phyloP scores from a whole-genome alignment of 805 yeast genomes.

The Candida succiphila region DNA sequence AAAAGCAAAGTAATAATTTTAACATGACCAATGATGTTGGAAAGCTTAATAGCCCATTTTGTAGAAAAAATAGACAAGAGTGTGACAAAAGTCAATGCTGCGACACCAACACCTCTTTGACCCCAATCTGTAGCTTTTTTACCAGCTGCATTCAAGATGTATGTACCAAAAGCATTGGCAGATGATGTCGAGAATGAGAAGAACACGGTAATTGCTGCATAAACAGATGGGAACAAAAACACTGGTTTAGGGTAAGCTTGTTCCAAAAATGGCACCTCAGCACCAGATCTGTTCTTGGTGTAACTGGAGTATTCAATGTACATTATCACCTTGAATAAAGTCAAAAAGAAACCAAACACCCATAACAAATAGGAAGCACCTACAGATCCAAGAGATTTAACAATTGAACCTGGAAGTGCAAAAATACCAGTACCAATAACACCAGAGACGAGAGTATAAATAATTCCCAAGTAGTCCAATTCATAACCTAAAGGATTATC shows the following conservation, averaged over 20 bases:
- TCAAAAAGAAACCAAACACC: too few relatives aligned
- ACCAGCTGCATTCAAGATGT: conserved; percentile 66
- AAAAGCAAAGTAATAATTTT: conserved; percentile 63
- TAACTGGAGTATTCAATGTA: too few relatives aligned
- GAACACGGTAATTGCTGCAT: conserved; percentile 62
- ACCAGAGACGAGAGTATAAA: conserved; percentile 57
- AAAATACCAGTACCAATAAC: conserved; percentile 74
- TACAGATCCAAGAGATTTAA: conserved; percentile 32
- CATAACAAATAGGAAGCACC: conserved; percentile 32
- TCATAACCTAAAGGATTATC: conserved; percentile 22
- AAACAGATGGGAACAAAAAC: conserved; percentile 55
- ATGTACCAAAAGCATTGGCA: conserved; percentile 72
- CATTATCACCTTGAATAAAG: too few relatives aligned
- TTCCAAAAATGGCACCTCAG: conserved; percentile 76
- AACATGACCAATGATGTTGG: conserved; percentile 58
- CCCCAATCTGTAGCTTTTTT: conserved; percentile 64
- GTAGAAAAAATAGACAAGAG: conserved; percentile 51
- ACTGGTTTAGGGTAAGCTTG: conserved; percentile 59
- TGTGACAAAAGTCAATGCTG: conserved; percentile 62
- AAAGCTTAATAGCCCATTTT: conserved; percentile 57
- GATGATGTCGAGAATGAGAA: conserved; percentile 85
- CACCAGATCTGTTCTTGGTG: conserved; percentile 63
- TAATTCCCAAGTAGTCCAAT: conserved; percentile 32
- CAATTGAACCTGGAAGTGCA: conserved; percentile 55
- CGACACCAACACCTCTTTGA: conserved; percentile 69